Evolutionary conservation across 768 basidiomycete genomes (phyloP).

Genomic region (Baorangia bicolor): DNA sequence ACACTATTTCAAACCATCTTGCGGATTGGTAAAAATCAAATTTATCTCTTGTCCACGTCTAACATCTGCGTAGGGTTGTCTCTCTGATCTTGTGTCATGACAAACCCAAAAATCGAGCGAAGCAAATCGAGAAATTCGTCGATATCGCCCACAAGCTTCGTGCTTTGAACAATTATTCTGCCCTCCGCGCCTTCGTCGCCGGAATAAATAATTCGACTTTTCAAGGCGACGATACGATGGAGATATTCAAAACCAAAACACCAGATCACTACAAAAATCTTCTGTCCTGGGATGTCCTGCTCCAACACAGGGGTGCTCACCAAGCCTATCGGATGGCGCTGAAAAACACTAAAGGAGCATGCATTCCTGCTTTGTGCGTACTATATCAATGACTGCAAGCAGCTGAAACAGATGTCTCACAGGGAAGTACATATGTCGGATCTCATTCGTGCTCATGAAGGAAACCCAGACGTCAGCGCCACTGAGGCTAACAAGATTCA

Average conservation of each 20-base stretch:
- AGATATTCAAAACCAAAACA: conserved; percentile 62
- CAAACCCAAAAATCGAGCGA: conserved; percentile 68
- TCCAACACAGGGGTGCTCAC: conserved; percentile 80
- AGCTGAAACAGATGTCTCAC: conserved; percentile 15
- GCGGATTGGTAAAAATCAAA: conserved; percentile 65
- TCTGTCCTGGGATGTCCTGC: conserved; percentile 79
- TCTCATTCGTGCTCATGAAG: conserved; percentile 83
- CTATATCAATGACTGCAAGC: conserved; percentile 3
- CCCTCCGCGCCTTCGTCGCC: conserved; percentile 88
- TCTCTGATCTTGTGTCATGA: conserved; percentile 90
- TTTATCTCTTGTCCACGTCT: not conserved
- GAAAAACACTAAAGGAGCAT: conserved; percentile 78
- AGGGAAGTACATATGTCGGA: conserved; percentile 93
- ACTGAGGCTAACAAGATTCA: conserved; percentile 74
- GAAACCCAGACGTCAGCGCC: conserved; percentile 70
- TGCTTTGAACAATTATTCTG: conserved; percentile 87
- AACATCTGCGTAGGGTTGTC: conserved; percentile 63
- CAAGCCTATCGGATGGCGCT: conserved; percentile 90
- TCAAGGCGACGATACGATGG: conserved; percentile 74
- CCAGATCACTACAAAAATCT: conserved; percentile 76
- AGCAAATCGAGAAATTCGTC: conserved; percentile 86
- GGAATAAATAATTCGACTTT: conserved; percentile 86
- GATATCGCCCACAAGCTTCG: conserved; percentile 81
- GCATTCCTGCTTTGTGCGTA: conserved; percentile 81
- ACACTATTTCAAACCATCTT: conserved; percentile 76